Evolutionary conservation across 352 stramenopile genomes (phyloP).

Genomic region (Pythium brassicae): DNA sequence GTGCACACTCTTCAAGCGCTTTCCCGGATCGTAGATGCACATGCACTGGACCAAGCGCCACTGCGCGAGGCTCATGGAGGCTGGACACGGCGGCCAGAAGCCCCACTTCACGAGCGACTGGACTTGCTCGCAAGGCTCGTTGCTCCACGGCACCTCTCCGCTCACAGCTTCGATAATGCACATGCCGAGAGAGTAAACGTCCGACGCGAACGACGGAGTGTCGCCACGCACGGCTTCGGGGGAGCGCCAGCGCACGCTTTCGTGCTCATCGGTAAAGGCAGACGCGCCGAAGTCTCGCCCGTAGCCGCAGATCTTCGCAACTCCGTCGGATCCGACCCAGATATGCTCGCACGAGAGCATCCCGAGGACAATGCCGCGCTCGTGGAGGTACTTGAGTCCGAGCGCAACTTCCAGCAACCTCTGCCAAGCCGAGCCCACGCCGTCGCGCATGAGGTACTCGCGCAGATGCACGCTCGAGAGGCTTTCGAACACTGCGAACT

Average conservation of each 20-base stretch:
- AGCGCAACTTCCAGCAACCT: slow-evolving; percentile 12
- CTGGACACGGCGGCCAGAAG: slow-evolving; percentile 1
- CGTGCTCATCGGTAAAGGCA: not conserved
- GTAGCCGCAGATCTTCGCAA: slow-evolving; percentile 7
- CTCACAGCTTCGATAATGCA: slow-evolving; percentile 29
- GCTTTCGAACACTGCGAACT: slow-evolving; percentile 4
- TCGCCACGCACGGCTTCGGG: slow-evolving; percentile 26
- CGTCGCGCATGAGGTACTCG: not conserved
- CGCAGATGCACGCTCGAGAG: slow-evolving; percentile 2
- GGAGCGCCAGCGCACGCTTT: slow-evolving; percentile 21
- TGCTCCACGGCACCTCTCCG: slow-evolving; percentile 17
- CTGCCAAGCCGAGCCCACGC: not conserved
- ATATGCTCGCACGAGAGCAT: slow-evolving; percentile 13
- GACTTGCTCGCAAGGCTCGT: slow-evolving; percentile 1
- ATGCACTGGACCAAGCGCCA: slow-evolving; percentile 6
- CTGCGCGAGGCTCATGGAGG: not conserved
- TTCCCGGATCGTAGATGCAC: slow-evolving; percentile 4
- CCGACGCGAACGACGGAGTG: slow-evolving; percentile 16
- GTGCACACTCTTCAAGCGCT: slow-evolving; percentile 8
- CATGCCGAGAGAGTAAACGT: slow-evolving; percentile 31
- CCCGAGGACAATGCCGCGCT: slow-evolving; percentile 21
- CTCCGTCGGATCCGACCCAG: slow-evolving; percentile 3
- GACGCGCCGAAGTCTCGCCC: not conserved
- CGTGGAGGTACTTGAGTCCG: slow-evolving; percentile 58
- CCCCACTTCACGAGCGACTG: not conserved